Evolutionary conservation across 2,329 filamentous ascomycete species (phyloP).

Genomic region (Kalaharituber pfeilii): DNA sequence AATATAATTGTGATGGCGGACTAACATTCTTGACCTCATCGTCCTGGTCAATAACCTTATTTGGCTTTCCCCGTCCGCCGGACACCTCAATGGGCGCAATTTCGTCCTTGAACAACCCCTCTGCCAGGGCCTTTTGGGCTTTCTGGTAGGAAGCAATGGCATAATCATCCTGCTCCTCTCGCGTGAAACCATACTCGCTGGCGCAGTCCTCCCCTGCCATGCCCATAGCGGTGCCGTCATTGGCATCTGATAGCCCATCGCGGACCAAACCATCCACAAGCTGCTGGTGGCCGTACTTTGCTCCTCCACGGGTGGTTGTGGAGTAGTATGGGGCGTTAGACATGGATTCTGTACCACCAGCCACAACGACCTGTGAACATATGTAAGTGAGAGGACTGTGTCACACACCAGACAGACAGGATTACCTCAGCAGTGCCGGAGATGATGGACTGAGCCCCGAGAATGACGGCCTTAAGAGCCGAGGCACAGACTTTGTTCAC

Average conservation of each 20-base stretch:
- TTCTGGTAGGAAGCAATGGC: slow-evolving; percentile 90
- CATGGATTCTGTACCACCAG: slow-evolving; percentile 95
- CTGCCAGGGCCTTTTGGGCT: slow-evolving; percentile 69
- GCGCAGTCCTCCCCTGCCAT: slow-evolving; percentile 84
- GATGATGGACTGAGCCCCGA: slow-evolving; percentile 93
- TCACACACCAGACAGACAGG: neutral
- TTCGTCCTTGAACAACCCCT: slow-evolving; percentile 65
- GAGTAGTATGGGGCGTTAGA: slow-evolving; percentile 95
- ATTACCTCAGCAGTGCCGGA: slow-evolving; percentile 63
- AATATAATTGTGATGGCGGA: slow-evolving; percentile 4
- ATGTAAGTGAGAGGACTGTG: neutral
- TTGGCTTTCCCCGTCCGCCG: slow-evolving; percentile 77
- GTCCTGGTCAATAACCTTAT: slow-evolving; percentile 61
- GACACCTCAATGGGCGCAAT: slow-evolving; percentile 80
- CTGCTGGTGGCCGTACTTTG: slow-evolving; percentile 83
- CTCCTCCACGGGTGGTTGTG: slow-evolving; percentile 64
- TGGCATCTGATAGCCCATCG: slow-evolving; percentile 87
- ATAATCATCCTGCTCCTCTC: slow-evolving; percentile 85
- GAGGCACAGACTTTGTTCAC: slow-evolving; percentile 99
- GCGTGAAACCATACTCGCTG: slow-evolving; percentile 58
- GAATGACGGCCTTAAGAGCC: slow-evolving; percentile 78
- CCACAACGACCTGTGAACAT: slow-evolving; percentile 52
- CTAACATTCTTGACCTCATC: slow-evolving; percentile 85
- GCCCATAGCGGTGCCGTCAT: slow-evolving; percentile 88
- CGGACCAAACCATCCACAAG: slow-evolving; percentile 83